A percentile compares a stretch with the other conserved stretches of the same genome.
phyloP scores from a whole-genome alignment of 1,284 basidiomycete species.

The Sporisorium sorghi region DNA sequence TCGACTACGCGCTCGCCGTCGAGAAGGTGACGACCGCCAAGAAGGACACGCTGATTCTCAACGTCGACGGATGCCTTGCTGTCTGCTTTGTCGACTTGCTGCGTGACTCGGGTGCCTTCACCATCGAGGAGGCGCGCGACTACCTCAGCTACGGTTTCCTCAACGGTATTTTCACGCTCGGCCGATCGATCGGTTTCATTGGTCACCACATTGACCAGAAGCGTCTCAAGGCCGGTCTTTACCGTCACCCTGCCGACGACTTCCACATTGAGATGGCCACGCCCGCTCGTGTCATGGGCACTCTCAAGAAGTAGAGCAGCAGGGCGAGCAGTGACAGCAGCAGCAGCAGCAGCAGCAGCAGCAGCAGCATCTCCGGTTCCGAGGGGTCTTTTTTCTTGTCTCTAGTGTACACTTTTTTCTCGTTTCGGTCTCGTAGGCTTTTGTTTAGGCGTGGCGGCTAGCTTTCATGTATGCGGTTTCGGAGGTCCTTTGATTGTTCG shows the following conservation, averaged over 20 bases:
- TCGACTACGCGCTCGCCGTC: slow-evolving; percentile 98
- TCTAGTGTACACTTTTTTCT: slow-evolving; percentile 37
- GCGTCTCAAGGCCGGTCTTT: slow-evolving; percentile 72
- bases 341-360: slow-evolving; percentile 5
- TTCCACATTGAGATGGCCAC: slow-evolving; percentile 67
- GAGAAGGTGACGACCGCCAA: slow-evolving; percentile 98
- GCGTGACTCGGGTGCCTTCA: slow-evolving; percentile 92
- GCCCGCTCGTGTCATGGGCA: slow-evolving; percentile 62
- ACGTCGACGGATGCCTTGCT: slow-evolving; percentile 95
- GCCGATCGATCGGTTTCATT: slow-evolving; percentile 96
- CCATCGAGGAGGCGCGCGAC: slow-evolving; percentile 93
- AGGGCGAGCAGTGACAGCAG: not conserved
- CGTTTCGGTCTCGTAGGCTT: slow-evolving; percentile 20
- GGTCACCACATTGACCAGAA: slow-evolving; percentile 96
- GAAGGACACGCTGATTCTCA: slow-evolving; percentile 81
- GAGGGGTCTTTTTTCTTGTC: slow-evolving; percentile 17
- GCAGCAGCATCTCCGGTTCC: slow-evolving; percentile 15
- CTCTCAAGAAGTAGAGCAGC: slow-evolving; percentile 44
- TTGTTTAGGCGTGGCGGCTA: slow-evolving; percentile 7
- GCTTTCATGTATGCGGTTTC: not conserved
- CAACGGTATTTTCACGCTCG: slow-evolving; percentile 96
- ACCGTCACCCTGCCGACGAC: slow-evolving; percentile 70
- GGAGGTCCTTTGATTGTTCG: slow-evolving; percentile 7
- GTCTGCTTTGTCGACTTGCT: slow-evolving; percentile 98
- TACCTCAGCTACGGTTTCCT: slow-evolving; percentile 92